phyloP scores from a whole-genome alignment of 257 asterid genomes.

The Solanum medicagineum region DNA sequence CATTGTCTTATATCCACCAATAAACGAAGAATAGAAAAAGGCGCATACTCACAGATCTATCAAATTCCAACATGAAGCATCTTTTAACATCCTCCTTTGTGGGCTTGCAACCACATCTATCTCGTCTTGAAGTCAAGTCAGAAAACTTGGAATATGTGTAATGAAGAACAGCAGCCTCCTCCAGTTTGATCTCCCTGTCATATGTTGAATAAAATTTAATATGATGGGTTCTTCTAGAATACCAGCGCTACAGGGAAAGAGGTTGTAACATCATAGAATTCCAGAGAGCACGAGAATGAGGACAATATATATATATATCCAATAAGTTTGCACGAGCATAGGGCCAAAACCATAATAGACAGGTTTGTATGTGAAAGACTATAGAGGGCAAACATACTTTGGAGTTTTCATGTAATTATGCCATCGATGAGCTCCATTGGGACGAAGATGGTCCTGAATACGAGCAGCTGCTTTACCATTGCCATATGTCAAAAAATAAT shows the following conservation, averaged over 20 bases:
- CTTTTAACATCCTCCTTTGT: conserved; percentile 48
- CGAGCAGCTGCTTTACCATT: conserved; percentile 79
- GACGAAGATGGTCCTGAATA: conserved; percentile 56
- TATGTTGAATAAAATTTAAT: background rate
- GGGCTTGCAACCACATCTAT: conserved; percentile 58
- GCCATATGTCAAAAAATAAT: conserved; percentile 51
- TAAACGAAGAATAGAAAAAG: background rate
- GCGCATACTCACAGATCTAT: conserved; percentile 42
- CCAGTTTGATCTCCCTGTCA: conserved; percentile 46
- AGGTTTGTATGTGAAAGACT: background rate
- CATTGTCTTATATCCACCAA: background rate
- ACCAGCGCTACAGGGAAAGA: background rate
- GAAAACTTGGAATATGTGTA: conserved; percentile 56
- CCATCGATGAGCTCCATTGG: conserved; percentile 77
- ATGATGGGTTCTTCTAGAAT: background rate
- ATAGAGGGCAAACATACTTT: conserved; percentile 21
- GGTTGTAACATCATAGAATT: background rate
- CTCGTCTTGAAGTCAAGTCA: conserved; percentile 55
- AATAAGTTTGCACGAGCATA: background rate
- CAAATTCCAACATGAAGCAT: conserved; percentile 67
- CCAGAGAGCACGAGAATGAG: background rate
- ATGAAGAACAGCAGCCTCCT: conserved; percentile 61
- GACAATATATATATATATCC: background rate
- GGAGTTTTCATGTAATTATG: conserved; percentile 62
- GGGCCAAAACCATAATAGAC: background rate